Evolutionary conservation across 2,329 filamentous ascomycete genomes (phyloP).

Genomic region (Xenoacremonium recifei): DNA sequence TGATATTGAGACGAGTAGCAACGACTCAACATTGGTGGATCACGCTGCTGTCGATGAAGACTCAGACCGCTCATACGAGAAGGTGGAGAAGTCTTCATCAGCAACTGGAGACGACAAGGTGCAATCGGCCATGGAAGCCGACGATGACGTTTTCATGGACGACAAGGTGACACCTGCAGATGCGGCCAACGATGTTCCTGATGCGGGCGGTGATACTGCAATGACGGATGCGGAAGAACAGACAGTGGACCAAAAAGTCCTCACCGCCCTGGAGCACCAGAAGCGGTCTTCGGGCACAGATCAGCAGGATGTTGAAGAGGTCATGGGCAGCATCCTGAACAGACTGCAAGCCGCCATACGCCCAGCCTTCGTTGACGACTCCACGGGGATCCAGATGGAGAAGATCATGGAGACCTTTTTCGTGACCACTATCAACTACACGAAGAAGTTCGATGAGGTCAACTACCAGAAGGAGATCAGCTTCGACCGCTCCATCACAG

Average conservation of each 20-base stretch:
- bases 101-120: conserved; percentile 20
- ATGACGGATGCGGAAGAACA: conserved; percentile 33
- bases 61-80: conserved; percentile 35
- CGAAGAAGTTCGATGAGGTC: conserved; percentile 48
- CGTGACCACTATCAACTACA: conserved; percentile 60
- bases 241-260: conserved; percentile 46
- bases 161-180: conserved; percentile 7
- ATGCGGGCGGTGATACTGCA: conserved; percentile 18
- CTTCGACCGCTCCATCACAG: conserved; percentile 63
- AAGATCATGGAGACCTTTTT: conserved; percentile 71
- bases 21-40: conserved; percentile 53
- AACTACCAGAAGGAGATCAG: conserved; percentile 43
- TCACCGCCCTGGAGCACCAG: conserved; percentile 44
- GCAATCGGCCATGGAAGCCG: conserved; percentile 22
- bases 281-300: conserved; percentile 53
- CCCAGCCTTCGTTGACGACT: conserved; percentile 60
- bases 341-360: conserved; percentile 87
- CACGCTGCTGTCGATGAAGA: conserved; percentile 33
- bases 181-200: conserved; percentile 1
- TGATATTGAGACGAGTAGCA: conserved; percentile 46
- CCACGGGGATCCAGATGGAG: conserved; percentile 75
- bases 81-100: conserved; percentile 23
- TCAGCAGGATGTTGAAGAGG: conserved; percentile 95
- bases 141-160: conserved; percentile 13
- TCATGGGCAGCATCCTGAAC: conserved; percentile 89